Evolutionary conservation across 202 grass and related monocot genomes (phyloP).

Genomic region (Carex sylvatica): DNA sequence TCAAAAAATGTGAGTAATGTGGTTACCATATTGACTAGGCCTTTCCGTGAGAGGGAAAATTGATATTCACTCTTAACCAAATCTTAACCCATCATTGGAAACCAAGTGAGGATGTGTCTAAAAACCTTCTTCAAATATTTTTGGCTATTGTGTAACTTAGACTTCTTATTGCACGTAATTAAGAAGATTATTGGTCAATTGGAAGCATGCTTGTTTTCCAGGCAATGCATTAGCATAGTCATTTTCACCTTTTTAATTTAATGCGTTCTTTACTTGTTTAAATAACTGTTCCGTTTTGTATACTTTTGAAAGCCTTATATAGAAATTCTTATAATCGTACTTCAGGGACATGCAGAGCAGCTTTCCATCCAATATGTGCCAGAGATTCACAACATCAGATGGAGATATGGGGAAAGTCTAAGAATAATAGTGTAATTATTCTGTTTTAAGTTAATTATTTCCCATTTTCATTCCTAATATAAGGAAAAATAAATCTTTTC

Average conservation of each 20-base stretch:
- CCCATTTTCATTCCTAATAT: background rate
- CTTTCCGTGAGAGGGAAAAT: background rate
- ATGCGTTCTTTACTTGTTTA: background rate
- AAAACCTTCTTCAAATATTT: background rate
- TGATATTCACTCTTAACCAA: background rate
- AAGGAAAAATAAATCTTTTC: slow-evolving; percentile 12
- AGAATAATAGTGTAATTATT: slow-evolving; percentile 67
- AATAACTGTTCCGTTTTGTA: background rate
- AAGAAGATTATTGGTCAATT: background rate
- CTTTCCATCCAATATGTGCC: slow-evolving; percentile 96
- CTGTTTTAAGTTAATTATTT: slow-evolving; percentile 28
- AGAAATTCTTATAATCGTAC: slow-evolving; percentile 19
- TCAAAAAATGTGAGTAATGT: background rate
- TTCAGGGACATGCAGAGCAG: slow-evolving; percentile 84
- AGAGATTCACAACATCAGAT: slow-evolving; percentile 89
- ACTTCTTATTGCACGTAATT: background rate
- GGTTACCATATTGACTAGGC: background rate
- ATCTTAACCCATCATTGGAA: background rate
- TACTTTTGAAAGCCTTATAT: slow-evolving; percentile 16
- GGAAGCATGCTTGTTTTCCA: background rate
- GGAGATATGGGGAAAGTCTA: slow-evolving; percentile 97
- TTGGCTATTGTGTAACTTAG: background rate
- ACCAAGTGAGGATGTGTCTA: background rate
- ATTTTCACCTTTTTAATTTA: background rate
- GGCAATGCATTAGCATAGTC: background rate